A percentile compares a stretch with the other conserved stretches of the same genome.
phyloP scores from a whole-genome alignment of 2,329 filamentous ascomycete species.

The Alternaria longipes region DNA sequence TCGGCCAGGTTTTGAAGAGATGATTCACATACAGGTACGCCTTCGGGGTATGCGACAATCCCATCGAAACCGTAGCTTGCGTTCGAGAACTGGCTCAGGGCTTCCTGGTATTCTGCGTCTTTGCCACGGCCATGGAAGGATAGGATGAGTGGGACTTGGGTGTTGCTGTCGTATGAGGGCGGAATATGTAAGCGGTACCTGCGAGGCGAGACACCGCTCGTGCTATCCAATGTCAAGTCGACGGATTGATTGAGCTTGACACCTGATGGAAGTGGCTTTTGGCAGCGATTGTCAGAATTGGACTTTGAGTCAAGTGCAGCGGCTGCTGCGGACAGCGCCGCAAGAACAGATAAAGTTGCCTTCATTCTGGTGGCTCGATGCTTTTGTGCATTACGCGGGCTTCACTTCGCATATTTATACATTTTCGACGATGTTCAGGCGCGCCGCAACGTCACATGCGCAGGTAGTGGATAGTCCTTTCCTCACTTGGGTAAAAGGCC shows the following conservation, averaged over 20 bases:
- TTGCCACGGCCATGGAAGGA: conserved; percentile 59
- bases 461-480: background rate
- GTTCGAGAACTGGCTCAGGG: conserved; percentile 58
- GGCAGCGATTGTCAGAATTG: conserved; percentile 13
- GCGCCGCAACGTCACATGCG: conserved; percentile 1
- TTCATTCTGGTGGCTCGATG: background rate
- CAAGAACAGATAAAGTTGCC: background rate
- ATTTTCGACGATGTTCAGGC: background rate
- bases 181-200: conserved; percentile 53
- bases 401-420: background rate
- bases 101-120: conserved; percentile 51
- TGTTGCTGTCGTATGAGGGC: conserved; percentile 50
- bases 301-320: background rate
- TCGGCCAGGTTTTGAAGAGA: background rate
- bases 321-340: background rate
- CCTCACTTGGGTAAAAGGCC: background rate
- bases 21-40: conserved; percentile 40
- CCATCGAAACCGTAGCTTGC: conserved; percentile 55
- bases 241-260: conserved; percentile 34
- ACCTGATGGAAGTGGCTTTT: conserved; percentile 30
- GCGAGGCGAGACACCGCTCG: conserved; percentile 41
- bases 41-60: conserved; percentile 58
- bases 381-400: background rate
- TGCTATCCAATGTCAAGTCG: conserved; percentile 38
- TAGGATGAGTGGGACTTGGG: conserved; percentile 55